Percentiles rank a stretch among this genome's conserved stretches.
Conservation (phyloP, 345 rosid genomes). For the Boechera divaricarpa region DNA sequence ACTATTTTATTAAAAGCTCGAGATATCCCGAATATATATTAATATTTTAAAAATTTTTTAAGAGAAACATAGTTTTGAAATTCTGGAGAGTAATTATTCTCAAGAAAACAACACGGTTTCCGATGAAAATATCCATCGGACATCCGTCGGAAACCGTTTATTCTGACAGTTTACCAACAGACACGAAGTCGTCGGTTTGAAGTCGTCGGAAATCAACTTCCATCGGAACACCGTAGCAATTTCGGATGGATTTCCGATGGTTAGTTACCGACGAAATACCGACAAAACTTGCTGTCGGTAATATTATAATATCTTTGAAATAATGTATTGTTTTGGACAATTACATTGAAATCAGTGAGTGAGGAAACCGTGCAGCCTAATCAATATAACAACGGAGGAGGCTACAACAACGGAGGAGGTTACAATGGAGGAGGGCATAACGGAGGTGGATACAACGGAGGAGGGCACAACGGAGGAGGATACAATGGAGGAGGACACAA, state of each 20-base stretch:
- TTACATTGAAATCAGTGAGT: conserved; percentile 16
- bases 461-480: neutral
- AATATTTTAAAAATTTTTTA: neutral
- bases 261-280: no score
- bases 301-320: neutral
- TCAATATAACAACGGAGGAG: conserved; percentile 3
- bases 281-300: no score
- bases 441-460: neutral
- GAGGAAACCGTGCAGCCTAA: conserved; percentile 25
- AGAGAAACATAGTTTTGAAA: neutral
- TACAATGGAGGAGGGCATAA: conserved; percentile 10
- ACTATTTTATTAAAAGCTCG: no score
- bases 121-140: no score
- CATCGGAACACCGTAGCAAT: no score
- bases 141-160: no score
- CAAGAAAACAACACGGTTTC: no score
- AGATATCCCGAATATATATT: neutral
- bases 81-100: no score
- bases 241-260: no score
- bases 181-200: no score
- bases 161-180: no score
- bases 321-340: conserved; percentile 8
- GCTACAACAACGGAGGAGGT: neutral
- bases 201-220: no score
- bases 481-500: neutral